A percentile compares a stretch with the other conserved stretches of the same genome.
Evolutionary conservation across 2,329 filamentous ascomycete species (phyloP).

Genomic region (Cyphellophora attinorum): DNA sequence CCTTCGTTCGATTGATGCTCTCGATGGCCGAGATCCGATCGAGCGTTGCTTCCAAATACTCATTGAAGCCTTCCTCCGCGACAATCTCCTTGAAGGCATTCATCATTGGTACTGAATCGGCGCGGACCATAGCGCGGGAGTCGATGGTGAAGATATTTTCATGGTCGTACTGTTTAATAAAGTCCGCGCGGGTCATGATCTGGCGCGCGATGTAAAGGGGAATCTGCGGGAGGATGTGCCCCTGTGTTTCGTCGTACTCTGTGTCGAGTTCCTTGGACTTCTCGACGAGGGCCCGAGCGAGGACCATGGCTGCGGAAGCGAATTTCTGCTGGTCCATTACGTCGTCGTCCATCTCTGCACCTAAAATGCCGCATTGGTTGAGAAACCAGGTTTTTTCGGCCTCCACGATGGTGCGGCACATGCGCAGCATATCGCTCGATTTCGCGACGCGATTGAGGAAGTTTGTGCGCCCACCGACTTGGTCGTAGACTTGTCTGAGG

Average conservation of each 20-base stretch:
- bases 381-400: conserved; percentile 70
- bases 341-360: conserved; percentile 79
- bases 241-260: conserved; percentile 56
- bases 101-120: conserved; percentile 94
- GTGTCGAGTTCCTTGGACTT: conserved; percentile 58
- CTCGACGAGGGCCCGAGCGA: conserved; percentile 85
- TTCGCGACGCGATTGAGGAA: conserved; percentile 89
- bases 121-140: conserved; percentile 73
- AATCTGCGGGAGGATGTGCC: conserved; percentile 70
- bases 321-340: conserved; percentile 98
- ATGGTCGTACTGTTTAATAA: conserved; percentile 85
- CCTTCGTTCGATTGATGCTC: conserved; percentile 82
- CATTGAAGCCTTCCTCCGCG: conserved; percentile 62
- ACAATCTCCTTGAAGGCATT: conserved; percentile 83
- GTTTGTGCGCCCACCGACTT: conserved; percentile 77
- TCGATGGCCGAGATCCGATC: conserved; percentile 88
- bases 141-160: conserved; percentile 95
- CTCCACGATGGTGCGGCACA: conserved; percentile 63
- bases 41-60: conserved; percentile 72
- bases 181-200: conserved; percentile 93
- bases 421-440: conserved; percentile 65
- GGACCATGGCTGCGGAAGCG: conserved; percentile 85
- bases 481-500: conserved; percentile 72
- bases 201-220: conserved; percentile 75
- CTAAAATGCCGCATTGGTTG: conserved; percentile 70